phyloP scores from a whole-genome alignment of 1,284 basidiomycete genomes.

The Leccinum fuscescens region DNA sequence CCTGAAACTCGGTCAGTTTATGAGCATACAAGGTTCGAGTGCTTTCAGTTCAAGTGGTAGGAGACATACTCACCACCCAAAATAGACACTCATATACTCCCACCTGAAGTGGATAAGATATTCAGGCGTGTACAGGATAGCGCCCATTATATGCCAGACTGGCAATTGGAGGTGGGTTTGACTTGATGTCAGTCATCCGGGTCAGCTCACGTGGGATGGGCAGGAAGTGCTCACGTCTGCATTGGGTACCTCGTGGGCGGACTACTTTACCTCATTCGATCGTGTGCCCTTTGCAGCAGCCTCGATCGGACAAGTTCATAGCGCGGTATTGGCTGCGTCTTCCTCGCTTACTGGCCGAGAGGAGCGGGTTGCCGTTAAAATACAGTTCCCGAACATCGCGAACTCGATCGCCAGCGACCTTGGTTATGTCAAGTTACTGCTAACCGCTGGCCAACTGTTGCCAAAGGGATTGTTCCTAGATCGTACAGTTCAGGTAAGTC shows the following conservation, averaged over 20 bases:
- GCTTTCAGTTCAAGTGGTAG: background rate
- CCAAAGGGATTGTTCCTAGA: slow-evolving; percentile 91
- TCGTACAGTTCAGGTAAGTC: slow-evolving; percentile 70
- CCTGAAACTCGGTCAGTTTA: slow-evolving; percentile 94
- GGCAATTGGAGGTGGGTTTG: slow-evolving; percentile 86
- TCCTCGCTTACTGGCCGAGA: slow-evolving; percentile 51
- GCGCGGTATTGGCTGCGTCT: slow-evolving; percentile 58
- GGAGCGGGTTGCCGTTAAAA: slow-evolving; percentile 83
- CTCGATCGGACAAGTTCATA: slow-evolving; percentile 96
- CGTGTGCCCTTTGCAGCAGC: slow-evolving; percentile 93
- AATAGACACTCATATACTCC: slow-evolving; percentile 82
- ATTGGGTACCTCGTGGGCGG: slow-evolving; percentile 76
- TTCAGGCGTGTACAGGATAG: slow-evolving; percentile 91
- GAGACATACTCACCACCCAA: background rate
- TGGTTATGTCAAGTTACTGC: slow-evolving; percentile 80
- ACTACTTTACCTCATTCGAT: slow-evolving; percentile 75
- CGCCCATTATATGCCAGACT: slow-evolving; percentile 98
- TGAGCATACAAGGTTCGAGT: slow-evolving; percentile 88
- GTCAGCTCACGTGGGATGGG: slow-evolving; percentile 8
- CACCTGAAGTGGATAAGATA: slow-evolving; percentile 86
- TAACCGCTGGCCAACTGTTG: slow-evolving; percentile 77
- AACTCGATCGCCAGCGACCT: slow-evolving; percentile 88
- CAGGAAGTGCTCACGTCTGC: slow-evolving; percentile 77
- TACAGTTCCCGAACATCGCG: slow-evolving; percentile 93
- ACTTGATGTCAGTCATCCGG: background rate